These are phyloP conservation scores for Astrocystis sublimbata DNA, from an alignment of 495 filamentous ascomycete genomes.

Conservation along the genomic window DNA sequence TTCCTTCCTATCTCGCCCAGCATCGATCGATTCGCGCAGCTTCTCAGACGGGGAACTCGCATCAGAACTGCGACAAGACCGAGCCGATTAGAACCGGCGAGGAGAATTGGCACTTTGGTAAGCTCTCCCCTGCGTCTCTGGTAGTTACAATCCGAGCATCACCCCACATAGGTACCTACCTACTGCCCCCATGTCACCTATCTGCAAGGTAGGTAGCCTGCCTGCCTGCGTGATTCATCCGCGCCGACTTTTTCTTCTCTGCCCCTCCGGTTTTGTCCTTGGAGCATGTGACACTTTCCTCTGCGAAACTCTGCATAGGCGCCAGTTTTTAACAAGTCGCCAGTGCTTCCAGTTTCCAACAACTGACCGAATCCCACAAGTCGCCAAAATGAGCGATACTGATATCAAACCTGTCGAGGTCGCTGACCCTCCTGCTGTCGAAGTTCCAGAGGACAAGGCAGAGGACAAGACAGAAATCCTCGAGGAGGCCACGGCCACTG, in stretches of 20 bases:
- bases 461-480: constrained; percentile 12
- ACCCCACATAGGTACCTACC: background rate
- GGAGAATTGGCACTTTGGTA: constrained; percentile 3
- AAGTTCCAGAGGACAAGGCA: constrained; percentile 6
- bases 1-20: background rate
- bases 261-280: background rate
- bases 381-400: constrained; percentile 29
- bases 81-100: background rate
- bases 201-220: background rate
- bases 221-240: constrained; percentile 6
- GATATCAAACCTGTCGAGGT: constrained; percentile 30
- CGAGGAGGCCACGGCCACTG: background rate
- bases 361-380: background rate
- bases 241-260: background rate
- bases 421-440: constrained; percentile 4
- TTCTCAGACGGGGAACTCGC: background rate
- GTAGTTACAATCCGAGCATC: background rate
- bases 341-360: background rate
- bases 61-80: background rate
- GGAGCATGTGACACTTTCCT: background rate
- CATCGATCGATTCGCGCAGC: background rate
- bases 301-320: background rate
- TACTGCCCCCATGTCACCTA: background rate
- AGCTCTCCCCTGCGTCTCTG: background rate
- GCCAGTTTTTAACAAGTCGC: background rate